A percentile compares a stretch with the other conserved stretches of the same genome.
Conservation (phyloP, 768 basidiomycete species). For the Rhizopogon sp. region DNA sequence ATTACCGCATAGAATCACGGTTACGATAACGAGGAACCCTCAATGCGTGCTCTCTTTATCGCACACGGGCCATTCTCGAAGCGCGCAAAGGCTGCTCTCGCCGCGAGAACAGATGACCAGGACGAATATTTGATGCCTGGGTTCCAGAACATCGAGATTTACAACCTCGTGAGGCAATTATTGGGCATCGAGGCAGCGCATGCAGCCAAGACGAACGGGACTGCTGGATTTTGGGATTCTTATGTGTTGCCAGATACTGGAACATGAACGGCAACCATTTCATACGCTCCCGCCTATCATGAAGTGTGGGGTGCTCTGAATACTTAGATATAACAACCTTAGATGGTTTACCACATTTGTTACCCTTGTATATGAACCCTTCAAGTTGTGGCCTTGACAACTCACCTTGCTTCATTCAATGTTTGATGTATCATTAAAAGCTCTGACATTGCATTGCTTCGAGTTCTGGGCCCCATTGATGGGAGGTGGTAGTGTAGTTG, state of each 20-base stretch:
- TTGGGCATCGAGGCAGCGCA: slow-evolving; percentile 50
- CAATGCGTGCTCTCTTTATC: slow-evolving; percentile 89
- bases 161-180: slow-evolving; percentile 74
- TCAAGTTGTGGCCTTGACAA: no score
- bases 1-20: slow-evolving; percentile 65
- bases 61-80: slow-evolving; percentile 87
- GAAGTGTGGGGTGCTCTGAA: no score
- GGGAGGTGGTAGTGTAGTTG: no score
- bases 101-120: slow-evolving; percentile 8
- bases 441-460: no score
- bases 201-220: slow-evolving; percentile 73
- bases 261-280: neutral
- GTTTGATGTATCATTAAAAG: no score
- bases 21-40: slow-evolving; percentile 71
- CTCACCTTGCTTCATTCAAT: no score
- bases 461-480: no score
- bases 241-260: slow-evolving; percentile 38
- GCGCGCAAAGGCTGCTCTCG: slow-evolving; percentile 51
- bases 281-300: no score
- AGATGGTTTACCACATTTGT: neutral
- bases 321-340: neutral
- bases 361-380: no score
- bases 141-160: slow-evolving; percentile 85
- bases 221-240: slow-evolving; percentile 76
- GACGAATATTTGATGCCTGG: slow-evolving; percentile 65